phyloP scores from a whole-genome alignment of 768 basidiomycete species.

The Suillus subalutaceus region DNA sequence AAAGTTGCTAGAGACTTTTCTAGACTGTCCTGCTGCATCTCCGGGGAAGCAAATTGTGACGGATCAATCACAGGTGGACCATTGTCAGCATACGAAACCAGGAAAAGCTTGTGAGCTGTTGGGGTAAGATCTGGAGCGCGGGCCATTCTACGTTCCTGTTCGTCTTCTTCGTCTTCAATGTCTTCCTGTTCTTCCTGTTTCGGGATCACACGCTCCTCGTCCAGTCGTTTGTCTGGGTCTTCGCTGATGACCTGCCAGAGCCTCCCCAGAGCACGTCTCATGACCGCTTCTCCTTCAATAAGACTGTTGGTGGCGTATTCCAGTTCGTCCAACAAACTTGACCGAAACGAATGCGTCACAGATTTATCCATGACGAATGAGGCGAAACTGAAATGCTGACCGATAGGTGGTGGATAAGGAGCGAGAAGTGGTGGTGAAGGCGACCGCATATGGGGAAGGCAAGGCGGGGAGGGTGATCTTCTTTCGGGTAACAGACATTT shows the following conservation, averaged over 20 bases:
- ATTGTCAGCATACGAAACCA: slow-evolving; percentile 53
- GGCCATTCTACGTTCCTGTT: slow-evolving; percentile 46
- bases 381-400: slow-evolving; percentile 74
- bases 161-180: slow-evolving; percentile 41
- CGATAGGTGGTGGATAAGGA: slow-evolving; percentile 70
- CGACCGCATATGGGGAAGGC: slow-evolving; percentile 74
- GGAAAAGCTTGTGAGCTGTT: slow-evolving; percentile 66
- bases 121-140: slow-evolving; percentile 72
- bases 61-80: slow-evolving; percentile 52
- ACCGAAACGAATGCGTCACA: slow-evolving; percentile 83
- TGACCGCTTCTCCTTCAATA: slow-evolving; percentile 78
- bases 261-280: slow-evolving; percentile 75
- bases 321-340: slow-evolving; percentile 74
- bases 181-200: slow-evolving; percentile 73
- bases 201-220: slow-evolving; percentile 50
- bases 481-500: slow-evolving; percentile 65
- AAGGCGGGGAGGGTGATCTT: slow-evolving; percentile 72
- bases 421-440: slow-evolving; percentile 79
- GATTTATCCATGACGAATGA: slow-evolving; percentile 87
- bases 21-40: slow-evolving; percentile 67
- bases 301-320: slow-evolving; percentile 82
- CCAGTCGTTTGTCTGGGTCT: slow-evolving; percentile 49
- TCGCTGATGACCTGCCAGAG: slow-evolving; percentile 84
- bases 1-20: slow-evolving; percentile 76
- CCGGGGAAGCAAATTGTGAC: slow-evolving; percentile 64